A percentile compares a stretch with the other conserved stretches of the same genome.
Evolutionary conservation across 2,329 filamentous ascomycete genomes (phyloP).

Genomic region (Emmonsia crescens): DNA sequence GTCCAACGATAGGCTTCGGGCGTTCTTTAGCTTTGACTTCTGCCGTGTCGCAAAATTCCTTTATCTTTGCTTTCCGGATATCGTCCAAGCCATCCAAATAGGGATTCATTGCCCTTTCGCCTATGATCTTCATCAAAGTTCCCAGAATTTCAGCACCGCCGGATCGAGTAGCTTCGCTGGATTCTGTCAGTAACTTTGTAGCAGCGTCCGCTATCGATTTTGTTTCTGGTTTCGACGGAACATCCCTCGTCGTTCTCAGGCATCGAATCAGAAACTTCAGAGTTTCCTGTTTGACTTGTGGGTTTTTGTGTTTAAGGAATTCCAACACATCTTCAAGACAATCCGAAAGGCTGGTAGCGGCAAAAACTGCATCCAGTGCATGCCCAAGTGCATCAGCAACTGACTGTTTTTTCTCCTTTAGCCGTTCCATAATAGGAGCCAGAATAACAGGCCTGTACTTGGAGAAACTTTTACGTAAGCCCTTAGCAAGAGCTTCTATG

Average conservation of each 20-base stretch:
- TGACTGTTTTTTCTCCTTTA: slow-evolving; percentile 92
- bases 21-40: slow-evolving; percentile 86
- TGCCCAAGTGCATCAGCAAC: slow-evolving; percentile 80
- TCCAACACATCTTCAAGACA: slow-evolving; percentile 84
- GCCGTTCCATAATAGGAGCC: slow-evolving; percentile 80
- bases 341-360: slow-evolving; percentile 61
- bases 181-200: slow-evolving; percentile 85
- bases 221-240: slow-evolving; percentile 75
- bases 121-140: slow-evolving; percentile 97
- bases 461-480: slow-evolving; percentile 63
- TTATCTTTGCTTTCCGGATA: slow-evolving; percentile 89
- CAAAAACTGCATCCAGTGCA: slow-evolving; percentile 64
- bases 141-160: slow-evolving; percentile 87
- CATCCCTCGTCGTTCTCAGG: slow-evolving; percentile 68
- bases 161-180: slow-evolving; percentile 71
- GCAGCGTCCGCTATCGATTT: slow-evolving; percentile 74
- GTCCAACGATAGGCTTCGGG: slow-evolving; percentile 61
- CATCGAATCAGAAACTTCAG: slow-evolving; percentile 88
- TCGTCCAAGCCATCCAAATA: slow-evolving; percentile 89
- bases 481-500: slow-evolving; percentile 79
- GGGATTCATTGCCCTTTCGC: slow-evolving; percentile 87
- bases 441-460: slow-evolving; percentile 75
- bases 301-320: slow-evolving; percentile 87
- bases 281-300: slow-evolving; percentile 91
- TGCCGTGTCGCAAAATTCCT: slow-evolving; percentile 74